A percentile compares a stretch with the other conserved stretches of the same genome.
These are phyloP conservation scores for Aspergillus taichungensis DNA, from an alignment of 495 filamentous ascomycete genomes.

Conservation along the genomic window DNA sequence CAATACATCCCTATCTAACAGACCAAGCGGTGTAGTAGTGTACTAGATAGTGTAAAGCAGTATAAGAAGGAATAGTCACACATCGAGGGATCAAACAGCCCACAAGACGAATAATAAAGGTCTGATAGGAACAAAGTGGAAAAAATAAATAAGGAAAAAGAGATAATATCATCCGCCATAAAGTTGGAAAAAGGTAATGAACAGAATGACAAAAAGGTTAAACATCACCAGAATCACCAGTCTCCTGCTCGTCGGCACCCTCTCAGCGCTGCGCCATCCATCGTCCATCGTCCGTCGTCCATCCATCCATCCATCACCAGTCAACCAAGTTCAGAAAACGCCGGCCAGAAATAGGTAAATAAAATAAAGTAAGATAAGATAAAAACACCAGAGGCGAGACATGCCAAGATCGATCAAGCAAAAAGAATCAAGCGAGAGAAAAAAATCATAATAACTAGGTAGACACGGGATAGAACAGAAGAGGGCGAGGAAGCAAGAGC, in stretches of 20 bases:
- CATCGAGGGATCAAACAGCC: too few species aligned
- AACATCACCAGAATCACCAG: conserved; percentile 2
- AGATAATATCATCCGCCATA: background rate
- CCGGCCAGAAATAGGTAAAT: conserved; percentile 5
- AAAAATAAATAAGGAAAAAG: background rate
- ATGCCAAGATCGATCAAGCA: conserved; percentile 9
- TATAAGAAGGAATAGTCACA: too few species aligned
- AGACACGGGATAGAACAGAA: conserved; percentile 6
- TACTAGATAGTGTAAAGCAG: too few species aligned
- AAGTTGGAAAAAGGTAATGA: conserved; percentile 1
- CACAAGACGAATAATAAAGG: too few species aligned
- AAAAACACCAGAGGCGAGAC: conserved; percentile 10
- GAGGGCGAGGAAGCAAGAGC: background rate
- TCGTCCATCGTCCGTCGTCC: conserved; percentile 4
- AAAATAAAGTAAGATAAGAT: conserved; percentile 6
- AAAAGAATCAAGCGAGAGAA: conserved; percentile 9
- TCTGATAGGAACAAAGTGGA: background rate
- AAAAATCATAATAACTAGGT: conserved; percentile 8
- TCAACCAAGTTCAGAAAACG: conserved; percentile 15
- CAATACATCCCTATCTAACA: too few species aligned
- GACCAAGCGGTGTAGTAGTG: too few species aligned
- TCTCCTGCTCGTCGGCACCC: conserved; percentile 11
- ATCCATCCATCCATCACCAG: conserved; percentile 8
- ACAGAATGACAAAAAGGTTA: conserved; percentile 5
- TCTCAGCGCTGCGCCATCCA: conserved; percentile 16